Evolutionary conservation across 75 land plant species (phyloP).

Genomic region (Chamaecyparis obtusa): DNA sequence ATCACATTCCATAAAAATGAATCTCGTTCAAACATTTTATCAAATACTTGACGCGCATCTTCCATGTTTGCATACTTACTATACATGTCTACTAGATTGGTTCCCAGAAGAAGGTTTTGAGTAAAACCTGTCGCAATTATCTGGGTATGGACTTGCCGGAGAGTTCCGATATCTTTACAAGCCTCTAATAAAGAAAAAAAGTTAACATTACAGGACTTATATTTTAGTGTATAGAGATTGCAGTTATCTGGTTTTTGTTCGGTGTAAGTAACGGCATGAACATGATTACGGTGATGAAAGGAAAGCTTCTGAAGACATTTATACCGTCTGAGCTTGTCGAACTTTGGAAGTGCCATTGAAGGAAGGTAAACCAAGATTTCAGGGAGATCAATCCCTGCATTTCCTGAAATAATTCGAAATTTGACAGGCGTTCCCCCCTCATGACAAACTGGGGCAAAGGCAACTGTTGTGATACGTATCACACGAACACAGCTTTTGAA

Average conservation of each 20-base stretch:
- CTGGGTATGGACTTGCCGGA: slow-evolving; percentile 1
- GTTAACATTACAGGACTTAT: background rate
- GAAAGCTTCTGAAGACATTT: background rate
- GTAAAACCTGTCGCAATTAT: slow-evolving; percentile 9
- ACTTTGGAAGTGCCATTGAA: background rate
- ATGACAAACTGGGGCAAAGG: background rate
- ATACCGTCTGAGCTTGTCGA: background rate
- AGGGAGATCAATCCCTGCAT: background rate
- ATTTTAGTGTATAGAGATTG: background rate
- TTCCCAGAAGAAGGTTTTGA: slow-evolving; percentile 13
- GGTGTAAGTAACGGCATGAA: background rate
- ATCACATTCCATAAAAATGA: slow-evolving; percentile 20
- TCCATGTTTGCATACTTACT: background rate
- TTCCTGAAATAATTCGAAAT: background rate
- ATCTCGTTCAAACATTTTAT: slow-evolving; percentile 15
- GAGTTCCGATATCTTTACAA: background rate
- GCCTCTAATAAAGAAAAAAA: background rate
- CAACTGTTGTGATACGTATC: too few species aligned
- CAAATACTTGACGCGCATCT: slow-evolving; percentile 21
- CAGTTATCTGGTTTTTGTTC: background rate
- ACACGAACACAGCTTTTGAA: too few species aligned
- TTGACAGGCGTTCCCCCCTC: background rate
- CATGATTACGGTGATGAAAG: background rate
- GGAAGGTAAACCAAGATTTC: background rate
- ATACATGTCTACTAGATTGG: slow-evolving; percentile 10